These are phyloP conservation scores for Penicillium diatomitis DNA, from an alignment of 495 filamentous ascomycete genomes.

Conservation along the genomic window DNA sequence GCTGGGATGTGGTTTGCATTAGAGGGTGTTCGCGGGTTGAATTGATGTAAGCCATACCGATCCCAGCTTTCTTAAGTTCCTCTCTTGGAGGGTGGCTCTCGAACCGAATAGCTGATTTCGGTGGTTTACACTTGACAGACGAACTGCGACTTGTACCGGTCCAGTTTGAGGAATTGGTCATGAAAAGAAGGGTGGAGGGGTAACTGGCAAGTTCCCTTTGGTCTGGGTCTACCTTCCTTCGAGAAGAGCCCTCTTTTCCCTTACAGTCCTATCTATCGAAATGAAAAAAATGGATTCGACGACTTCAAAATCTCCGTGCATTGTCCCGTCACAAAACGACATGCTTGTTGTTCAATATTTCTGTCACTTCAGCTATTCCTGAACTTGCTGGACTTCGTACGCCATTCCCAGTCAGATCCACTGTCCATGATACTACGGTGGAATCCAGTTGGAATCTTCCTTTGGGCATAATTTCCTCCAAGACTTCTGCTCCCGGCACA, in stretches of 20 bases:
- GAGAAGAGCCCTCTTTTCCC: conserved; percentile 20
- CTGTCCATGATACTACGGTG: too few species aligned
- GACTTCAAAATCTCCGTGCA: conserved; percentile 13
- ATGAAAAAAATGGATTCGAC: conserved; percentile 28
- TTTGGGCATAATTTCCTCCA: neutral
- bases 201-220: conserved; percentile 15
- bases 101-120: too few species aligned
- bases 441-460: too few species aligned
- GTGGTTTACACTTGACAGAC: conserved; percentile 3
- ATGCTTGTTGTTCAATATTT: too few species aligned
- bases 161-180: conserved; percentile 23
- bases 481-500: conserved; percentile 21
- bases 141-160: conserved; percentile 22
- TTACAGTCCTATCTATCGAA: conserved; percentile 25
- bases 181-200: conserved; percentile 15
- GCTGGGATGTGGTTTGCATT: conserved; percentile 9
- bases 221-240: conserved; percentile 15
- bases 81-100: neutral
- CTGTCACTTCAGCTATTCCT: too few species aligned
- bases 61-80: neutral
- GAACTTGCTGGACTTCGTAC: too few species aligned
- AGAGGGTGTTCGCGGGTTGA: conserved; percentile 23
- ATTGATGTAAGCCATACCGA: conserved; percentile 19
- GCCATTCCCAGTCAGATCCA: too few species aligned
- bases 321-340: too few species aligned